Evolutionary conservation across 352 stramenopile species (phyloP), one percentile per base, ranked within the genome.

Genomic region (Elongisporangium anandrum): DNA sequence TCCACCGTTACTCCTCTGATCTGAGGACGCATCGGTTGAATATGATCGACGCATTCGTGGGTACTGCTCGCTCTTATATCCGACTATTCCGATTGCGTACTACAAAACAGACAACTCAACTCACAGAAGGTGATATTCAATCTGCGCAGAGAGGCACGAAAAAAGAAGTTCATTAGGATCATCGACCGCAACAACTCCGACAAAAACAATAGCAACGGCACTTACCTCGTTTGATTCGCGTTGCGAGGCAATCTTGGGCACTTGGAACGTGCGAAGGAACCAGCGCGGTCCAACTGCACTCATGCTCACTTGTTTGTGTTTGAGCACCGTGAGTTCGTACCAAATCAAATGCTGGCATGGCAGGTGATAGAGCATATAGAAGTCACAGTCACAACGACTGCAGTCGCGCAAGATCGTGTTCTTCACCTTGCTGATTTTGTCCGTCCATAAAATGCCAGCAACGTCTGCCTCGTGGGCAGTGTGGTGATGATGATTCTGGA

Each of bases 261-360:
- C 66, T 57, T 88, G 80, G 66, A 88, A 90, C 15, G 80, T 86
- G 21, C 80, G 78, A 47, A 90, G 63, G 59, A 88, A 85, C 80
- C 80, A 90, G 17, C 80, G 73, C 53, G 66, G 64, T 13, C 72
- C 76, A 10, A 88, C 78, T 0, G 80, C 78, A 21, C 61, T 75
- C 75, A 90, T 71, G 26, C 74, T 87, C 41, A 90, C 51, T 50
- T 88, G 80, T 60, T 85, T 80, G 70, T 77, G 75, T 49, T 86
- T 73, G 47, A 90, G 57, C 39, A 79, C 66, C 24, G 73, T 74
- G 41, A 87, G 70, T 67, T 90, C 80, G 61, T 90, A 90, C 72
- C 75, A 86, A 63, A 90, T 87, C 26, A 90, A 68, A 61, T 90
- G 80, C 54, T 84, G 76, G 54, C 80, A 90, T 13, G 80, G 80